phyloP scores from a whole-genome alignment of 495 filamentous ascomycete genomes.

The Saxophila tyrrhenica region DNA sequence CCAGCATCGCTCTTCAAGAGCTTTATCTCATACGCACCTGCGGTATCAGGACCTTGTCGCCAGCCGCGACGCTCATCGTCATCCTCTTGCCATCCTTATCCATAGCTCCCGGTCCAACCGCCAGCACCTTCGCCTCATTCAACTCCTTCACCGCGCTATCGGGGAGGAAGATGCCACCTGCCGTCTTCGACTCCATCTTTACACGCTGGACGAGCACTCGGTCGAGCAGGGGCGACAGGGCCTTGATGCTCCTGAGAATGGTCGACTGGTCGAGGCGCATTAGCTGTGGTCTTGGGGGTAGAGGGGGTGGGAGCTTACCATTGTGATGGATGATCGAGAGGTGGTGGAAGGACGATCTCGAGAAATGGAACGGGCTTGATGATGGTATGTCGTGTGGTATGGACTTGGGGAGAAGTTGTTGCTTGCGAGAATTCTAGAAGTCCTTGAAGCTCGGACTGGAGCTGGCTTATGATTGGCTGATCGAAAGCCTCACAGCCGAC shows the following conservation, averaged over 20 bases:
- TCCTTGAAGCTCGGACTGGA: too few species aligned
- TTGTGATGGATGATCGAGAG: slow-evolving; percentile 4
- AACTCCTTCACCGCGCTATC: slow-evolving; percentile 96
- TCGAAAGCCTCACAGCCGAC: too few species aligned
- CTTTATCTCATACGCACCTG: slow-evolving; percentile 51
- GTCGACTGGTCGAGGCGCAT: slow-evolving; percentile 17
- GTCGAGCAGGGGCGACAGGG: slow-evolving; percentile 92
- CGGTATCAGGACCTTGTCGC: slow-evolving; percentile 93
- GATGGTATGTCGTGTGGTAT: too few species aligned
- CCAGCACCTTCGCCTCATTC: slow-evolving; percentile 91
- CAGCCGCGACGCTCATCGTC: slow-evolving; percentile 63
- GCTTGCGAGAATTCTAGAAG: too few species aligned
- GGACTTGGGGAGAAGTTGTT: too few species aligned
- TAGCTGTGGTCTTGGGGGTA: background rate
- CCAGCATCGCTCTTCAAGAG: background rate
- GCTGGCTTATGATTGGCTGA: too few species aligned
- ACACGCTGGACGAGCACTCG: slow-evolving; percentile 96
- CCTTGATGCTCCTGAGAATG: slow-evolving; percentile 88
- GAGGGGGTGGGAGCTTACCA: slow-evolving; percentile 12
- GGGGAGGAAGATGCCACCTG: slow-evolving; percentile 91
- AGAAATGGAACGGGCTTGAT: too few species aligned
- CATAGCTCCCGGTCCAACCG: slow-evolving; percentile 78
- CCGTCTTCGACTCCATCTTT: slow-evolving; percentile 94
- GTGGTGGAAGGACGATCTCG: slow-evolving; percentile 1
- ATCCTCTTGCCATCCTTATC: slow-evolving; percentile 82